Conservation (phyloP, 768 basidiomycete species). For the Tulasnella sp. region DNA sequence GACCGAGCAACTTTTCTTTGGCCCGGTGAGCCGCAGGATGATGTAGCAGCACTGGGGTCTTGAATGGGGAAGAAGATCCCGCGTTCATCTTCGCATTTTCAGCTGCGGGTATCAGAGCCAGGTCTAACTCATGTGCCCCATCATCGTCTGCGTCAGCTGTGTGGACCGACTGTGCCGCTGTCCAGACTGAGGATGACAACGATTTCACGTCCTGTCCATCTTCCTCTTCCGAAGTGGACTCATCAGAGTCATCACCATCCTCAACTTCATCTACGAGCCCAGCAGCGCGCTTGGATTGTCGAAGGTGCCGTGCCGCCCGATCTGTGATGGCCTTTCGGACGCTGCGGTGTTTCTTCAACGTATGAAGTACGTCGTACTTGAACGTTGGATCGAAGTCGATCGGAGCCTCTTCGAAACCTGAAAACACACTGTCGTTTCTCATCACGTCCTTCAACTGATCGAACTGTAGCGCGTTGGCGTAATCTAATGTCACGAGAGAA, state of each 20-base stretch:
- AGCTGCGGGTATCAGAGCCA: not conserved
- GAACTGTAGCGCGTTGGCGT: conserved; percentile 73
- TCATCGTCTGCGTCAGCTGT: conserved; percentile 10
- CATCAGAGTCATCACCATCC: conserved; percentile 22
- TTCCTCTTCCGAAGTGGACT: conserved; percentile 3
- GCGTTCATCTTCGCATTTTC: conserved; percentile 16
- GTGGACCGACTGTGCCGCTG: not conserved
- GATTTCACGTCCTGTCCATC: conserved; percentile 11
- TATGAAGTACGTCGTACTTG: conserved; percentile 74
- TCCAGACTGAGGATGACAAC: conserved; percentile 14
- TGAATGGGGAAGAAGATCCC: not conserved
- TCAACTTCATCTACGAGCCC: conserved; percentile 34
- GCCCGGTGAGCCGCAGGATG: conserved; percentile 17
- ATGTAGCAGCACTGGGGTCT: not conserved
- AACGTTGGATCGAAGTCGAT: conserved; percentile 90
- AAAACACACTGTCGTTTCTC: conserved; percentile 48
- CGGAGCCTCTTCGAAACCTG: conserved; percentile 65
- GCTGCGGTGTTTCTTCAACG: conserved; percentile 35
- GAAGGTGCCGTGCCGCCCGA: conserved; percentile 22
- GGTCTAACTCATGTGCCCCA: not conserved
- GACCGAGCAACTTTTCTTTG: conserved; percentile 17
- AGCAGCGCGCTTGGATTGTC: not conserved
- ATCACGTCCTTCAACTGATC: conserved; percentile 80
- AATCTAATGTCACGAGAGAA: conserved; percentile 42
- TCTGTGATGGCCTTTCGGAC: conserved; percentile 15